phyloP scores from a whole-genome alignment of 2,329 filamentous ascomycete genomes.

The Cladophialophora bantiana region DNA sequence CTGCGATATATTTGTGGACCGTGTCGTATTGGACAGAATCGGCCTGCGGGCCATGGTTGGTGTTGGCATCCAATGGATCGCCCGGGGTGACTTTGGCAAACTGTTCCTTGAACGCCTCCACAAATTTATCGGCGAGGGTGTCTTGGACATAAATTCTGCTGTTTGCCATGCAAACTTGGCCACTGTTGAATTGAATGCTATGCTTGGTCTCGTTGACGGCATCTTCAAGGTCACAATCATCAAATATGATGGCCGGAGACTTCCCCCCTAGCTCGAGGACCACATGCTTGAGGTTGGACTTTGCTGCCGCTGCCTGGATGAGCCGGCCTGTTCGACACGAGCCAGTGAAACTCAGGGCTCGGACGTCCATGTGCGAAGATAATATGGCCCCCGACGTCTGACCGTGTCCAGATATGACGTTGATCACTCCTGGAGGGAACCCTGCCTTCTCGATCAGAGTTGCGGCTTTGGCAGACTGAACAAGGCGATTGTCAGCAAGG shows the following conservation, averaged over 20 bases:
- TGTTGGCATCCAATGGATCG: conserved; percentile 50
- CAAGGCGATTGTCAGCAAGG: conserved; percentile 54
- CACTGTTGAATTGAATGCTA: conserved; percentile 65
- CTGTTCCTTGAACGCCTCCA: conserved; percentile 46
- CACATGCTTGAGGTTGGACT: conserved; percentile 66
- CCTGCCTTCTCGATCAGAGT: conserved; percentile 74
- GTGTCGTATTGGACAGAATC: conserved; percentile 54
- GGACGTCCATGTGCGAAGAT: conserved; percentile 70
- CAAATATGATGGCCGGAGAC: conserved; percentile 63
- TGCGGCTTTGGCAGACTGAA: conserved; percentile 59
- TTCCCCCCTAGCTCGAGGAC: conserved; percentile 69
- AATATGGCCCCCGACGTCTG: conserved; percentile 72
- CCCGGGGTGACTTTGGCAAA: conserved; percentile 48
- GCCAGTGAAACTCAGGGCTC: conserved; percentile 81
- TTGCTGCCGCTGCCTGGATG: conserved; percentile 76
- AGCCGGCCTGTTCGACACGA: conserved; percentile 73
- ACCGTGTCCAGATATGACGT: conserved; percentile 75
- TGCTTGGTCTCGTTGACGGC: conserved; percentile 55
- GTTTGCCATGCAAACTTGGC: conserved; percentile 66
- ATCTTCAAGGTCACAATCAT: conserved; percentile 64
- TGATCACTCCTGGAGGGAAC: conserved; percentile 78
- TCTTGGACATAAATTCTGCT: conserved; percentile 37
- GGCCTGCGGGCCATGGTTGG: conserved; percentile 54
- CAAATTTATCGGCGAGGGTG: conserved; percentile 36
- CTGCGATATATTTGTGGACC: conserved; percentile 52